Evolutionary conservation across 2,329 filamentous ascomycete species (phyloP), one percentile per base, ranked within the genome.

Genomic region (Cadophora gregata): DNA sequence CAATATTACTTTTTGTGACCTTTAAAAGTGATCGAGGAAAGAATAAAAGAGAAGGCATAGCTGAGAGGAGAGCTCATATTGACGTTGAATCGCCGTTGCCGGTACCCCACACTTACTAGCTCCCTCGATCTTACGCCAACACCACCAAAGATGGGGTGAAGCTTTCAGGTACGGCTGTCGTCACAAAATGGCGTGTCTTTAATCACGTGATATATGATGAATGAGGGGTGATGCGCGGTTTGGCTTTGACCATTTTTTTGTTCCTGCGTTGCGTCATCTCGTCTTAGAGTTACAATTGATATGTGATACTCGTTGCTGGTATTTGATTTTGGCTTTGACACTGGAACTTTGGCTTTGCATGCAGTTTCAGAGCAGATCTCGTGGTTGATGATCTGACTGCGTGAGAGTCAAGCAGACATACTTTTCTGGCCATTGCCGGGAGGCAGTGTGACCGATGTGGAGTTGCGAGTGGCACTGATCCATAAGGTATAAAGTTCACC

Each of bases 131-230:
- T 47, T n/a, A 42, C 36, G 25, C 56, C 24, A 25, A n/a, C 36
- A 21, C 42, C 56, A 60, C 42, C 56, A 60, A 60, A 45, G 42
- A 60, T 60, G 58, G 58, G 58, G 58, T 53, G 27, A 47, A 47
- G 31, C n/a, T 16, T 38, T 42, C 19, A 53, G 50, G 50, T 29
- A n/a, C n/a, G n/a, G n/a, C n/a, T n/a, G n/a, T n/a, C n/a, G n/a
- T n/a, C n/a, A n/a, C n/a, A n/a, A n/a, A n/a, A n/a, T n/a, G n/a
- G n/a, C n/a, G 12, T 14, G 1, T 7, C n/a, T 25, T 2, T 29
- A 14, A 60, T 47, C 38, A 60, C 42, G 58, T 60, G 42, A n/a
- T n/a, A n/a, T n/a, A n/a, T n/a, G n/a, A n/a, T n/a, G n/a, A n/a
- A 8, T 45, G 27, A 24, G 56, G 36, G 53, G 27, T 56, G n/a